Base-by-base conservation (phyloP, 2,329 filamentous ascomycete species). In the Sphaerulina musiva region DNA sequence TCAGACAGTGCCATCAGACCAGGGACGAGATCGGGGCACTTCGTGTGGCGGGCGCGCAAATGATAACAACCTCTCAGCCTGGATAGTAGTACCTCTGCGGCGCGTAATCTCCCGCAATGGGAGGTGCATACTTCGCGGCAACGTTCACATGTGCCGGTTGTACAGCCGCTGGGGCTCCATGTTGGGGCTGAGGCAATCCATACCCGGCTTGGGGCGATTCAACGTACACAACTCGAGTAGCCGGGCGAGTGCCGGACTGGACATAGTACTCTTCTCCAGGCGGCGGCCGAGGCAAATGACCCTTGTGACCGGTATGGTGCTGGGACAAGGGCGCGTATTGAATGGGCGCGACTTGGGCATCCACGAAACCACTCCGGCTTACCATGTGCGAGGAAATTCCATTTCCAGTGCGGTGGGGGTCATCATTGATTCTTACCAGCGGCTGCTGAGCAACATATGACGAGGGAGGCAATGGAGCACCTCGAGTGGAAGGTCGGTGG, bases 101-200 rank as follows among this genome's bases (percentile, higher is more conserved):
- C 26, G 54, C 34, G 36, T 46, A 40, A 38, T 46, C 29, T 6
- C 26, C 29, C 14, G 41, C n/a, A 11, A n/a, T 9, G 9, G n/a
- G 17, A n/a, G 48, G 17, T 4, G 40, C 12, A 40, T 53, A 53
- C 23, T 17, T 12, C 10, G 46, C 17, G 34, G 54, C 31, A 10
- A 50, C 41, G 23, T 45, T 50, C 32, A 55, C 38, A 17, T 47
- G 61, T n/a, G 64, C 57, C 40, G 65, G 64, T 55, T 69, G 68
- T 4, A 69, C 62, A 23, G 62, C 60, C 8, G 68, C 67, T n/a
- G 66, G 68, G 20, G 67, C 67, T 32, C 68, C 68, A 52, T 69
- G 67, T 2, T 69, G 59, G 17, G 65, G 65, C 8, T 53, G 52
- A 23, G 56, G 53, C 23, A 48, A 44, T 6, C 32, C 34, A 32